Evolutionary conservation across 2,329 filamentous ascomycete genomes (phyloP), one percentile per base, ranked within the genome.

Genomic region (Mycosphaerelloides madeirae): DNA sequence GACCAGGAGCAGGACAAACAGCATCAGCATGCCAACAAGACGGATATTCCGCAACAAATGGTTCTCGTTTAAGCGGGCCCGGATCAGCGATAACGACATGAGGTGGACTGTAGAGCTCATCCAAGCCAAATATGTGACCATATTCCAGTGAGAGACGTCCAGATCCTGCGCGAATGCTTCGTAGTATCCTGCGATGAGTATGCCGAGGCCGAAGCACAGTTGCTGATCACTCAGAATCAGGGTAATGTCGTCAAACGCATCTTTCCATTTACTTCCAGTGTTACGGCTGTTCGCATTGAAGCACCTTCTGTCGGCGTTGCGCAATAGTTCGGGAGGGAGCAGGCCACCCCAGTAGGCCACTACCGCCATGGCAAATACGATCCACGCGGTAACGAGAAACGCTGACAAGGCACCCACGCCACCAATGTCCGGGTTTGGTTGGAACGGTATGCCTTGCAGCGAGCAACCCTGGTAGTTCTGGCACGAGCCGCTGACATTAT

Each of bases 51-150:
- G 41, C 6, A 49, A 29, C 11, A 6, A 1, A 1, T 20, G 18
- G 15, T 41, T n/a, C 6, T 14, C 20, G 8, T 42, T 46, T 3
- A 51, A n/a, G 13, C 14, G 25, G 5, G 42, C 41, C n/a, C 39
- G 34, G 11, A 55, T 25, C 1, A 51, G 15, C 1, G 50, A 49
- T 11, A 55, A 32, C 1, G 52, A 48, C 2, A 41, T 43, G 9
- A 55, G 42, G 31, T 55, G 52, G 9, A 53, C 50, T 1, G 39
- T 41, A 6, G 52, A 55, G 15, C 47, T 49, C 35, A 53, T 36
- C 52, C 48, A 51, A 2, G 45, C 52, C 5, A 55, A 43, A 15
- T 47, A 53, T 1, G 47, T 35, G 12, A 55, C 35, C 3, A 20
- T 43, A 6, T 44, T 36, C 44, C 44, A 55, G 29, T 55, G 52